phyloP scores from a whole-genome alignment of 2,329 filamentous ascomycete species.

The Ophiostoma sp. region DNA sequence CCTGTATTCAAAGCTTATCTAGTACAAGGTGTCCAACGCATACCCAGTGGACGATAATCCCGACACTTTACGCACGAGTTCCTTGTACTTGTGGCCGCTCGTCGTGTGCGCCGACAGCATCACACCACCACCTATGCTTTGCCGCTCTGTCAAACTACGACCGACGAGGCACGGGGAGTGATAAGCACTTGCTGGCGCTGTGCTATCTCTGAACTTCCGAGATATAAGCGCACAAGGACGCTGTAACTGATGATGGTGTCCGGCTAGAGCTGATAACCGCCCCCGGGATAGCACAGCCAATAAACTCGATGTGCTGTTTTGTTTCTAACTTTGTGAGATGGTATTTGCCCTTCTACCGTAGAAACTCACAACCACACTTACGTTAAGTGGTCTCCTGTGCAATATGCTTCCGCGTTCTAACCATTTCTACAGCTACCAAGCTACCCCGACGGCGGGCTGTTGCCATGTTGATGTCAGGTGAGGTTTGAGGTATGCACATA shows the following conservation, averaged over 20 bases:
- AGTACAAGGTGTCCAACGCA: neutral
- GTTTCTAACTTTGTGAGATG: neutral
- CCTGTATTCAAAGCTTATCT: too few relatives aligned
- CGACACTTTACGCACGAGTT: constrained; percentile 10
- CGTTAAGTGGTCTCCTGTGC: neutral
- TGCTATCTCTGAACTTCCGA: neutral
- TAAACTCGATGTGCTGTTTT: neutral
- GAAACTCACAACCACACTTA: neutral
- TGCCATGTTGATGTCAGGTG: neutral
- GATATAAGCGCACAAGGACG: neutral
- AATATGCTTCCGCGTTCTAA: neutral
- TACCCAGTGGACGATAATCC: neutral
- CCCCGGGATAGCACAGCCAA: neutral
- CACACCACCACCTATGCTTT: neutral
- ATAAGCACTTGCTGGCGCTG: neutral
- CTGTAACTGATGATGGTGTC: neutral
- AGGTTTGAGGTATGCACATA: neutral
- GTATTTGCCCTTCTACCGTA: neutral
- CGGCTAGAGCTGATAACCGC: neutral
- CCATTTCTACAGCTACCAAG: neutral
- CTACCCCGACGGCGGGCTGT: neutral
- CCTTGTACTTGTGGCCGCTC: neutral
- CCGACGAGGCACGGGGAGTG: neutral
- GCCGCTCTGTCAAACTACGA: neutral
- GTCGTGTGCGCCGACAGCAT: neutral